These are phyloP conservation scores for Annulohypoxylon bovei DNA, from an alignment of 495 filamentous ascomycete genomes.

Conservation along the genomic window DNA sequence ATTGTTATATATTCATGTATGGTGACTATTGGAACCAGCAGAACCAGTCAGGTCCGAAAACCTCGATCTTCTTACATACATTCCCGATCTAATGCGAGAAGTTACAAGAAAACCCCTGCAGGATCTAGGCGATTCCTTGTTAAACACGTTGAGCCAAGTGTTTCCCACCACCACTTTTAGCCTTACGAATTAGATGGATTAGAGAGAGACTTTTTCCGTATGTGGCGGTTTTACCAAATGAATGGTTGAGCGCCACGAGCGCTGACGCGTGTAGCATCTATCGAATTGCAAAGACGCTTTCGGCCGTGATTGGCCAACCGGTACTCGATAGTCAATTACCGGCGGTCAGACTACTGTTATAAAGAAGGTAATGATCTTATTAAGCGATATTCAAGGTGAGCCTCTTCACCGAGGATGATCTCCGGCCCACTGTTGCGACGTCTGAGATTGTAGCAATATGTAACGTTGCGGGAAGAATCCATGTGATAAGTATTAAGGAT, in stretches of 20 bases:
- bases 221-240: slow-evolving; percentile 31
- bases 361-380: slow-evolving; percentile 2
- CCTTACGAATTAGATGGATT: slow-evolving; percentile 33
- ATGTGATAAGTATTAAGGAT: slow-evolving; percentile 26
- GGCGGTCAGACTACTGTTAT: neutral
- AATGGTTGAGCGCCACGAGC: slow-evolving; percentile 33
- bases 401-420: slow-evolving; percentile 16
- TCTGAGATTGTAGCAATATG: slow-evolving; percentile 27
- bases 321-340: slow-evolving; percentile 29
- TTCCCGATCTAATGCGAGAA: slow-evolving; percentile 45
- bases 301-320: slow-evolving; percentile 16
- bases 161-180: slow-evolving; percentile 26
- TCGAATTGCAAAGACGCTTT: slow-evolving; percentile 13
- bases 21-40: slow-evolving; percentile 4
- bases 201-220: slow-evolving; percentile 9
- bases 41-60: slow-evolving; percentile 22
- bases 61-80: slow-evolving; percentile 38
- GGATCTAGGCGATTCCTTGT: slow-evolving; percentile 40
- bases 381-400: slow-evolving; percentile 23
- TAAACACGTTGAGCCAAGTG: slow-evolving; percentile 29
- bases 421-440: slow-evolving; percentile 24
- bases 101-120: slow-evolving; percentile 43
- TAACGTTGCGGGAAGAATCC: slow-evolving; percentile 28
- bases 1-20: slow-evolving; percentile 18
- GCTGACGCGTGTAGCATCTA: slow-evolving; percentile 31